A percentile compares a stretch with the other conserved stretches of the same genome.
Evolutionary conservation across 2,329 filamentous ascomycete species (phyloP).

Genomic region (Penicillium fuscoglaucum): DNA sequence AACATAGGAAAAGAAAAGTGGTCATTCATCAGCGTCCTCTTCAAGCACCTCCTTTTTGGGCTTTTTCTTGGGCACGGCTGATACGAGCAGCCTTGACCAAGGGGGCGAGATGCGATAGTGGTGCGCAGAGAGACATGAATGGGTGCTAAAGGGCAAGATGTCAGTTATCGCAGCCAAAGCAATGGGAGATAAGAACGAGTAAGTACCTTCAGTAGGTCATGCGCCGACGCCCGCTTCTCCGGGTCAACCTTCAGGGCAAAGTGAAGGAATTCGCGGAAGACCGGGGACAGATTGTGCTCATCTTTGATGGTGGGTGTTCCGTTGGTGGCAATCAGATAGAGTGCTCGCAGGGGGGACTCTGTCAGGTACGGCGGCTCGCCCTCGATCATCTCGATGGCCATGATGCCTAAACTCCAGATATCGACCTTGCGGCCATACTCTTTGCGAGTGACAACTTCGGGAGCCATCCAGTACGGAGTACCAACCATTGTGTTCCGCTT

Average conservation of each 20-base stretch:
- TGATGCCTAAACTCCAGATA: conserved; percentile 97
- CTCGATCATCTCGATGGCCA: conserved; percentile 99
- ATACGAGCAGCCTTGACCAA: conserved; percentile 82
- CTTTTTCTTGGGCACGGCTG: conserved; percentile 82
- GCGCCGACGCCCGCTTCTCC: conserved; percentile 91
- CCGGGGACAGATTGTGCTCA: conserved; percentile 73
- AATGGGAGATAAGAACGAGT: background rate
- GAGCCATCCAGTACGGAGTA: conserved; percentile 99
- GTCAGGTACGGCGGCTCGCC: conserved; percentile 96
- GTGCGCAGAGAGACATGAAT: conserved; percentile 75
- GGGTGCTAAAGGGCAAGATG: conserved; percentile 59
- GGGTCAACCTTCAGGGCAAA: conserved; percentile 96
- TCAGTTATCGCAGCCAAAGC: conserved; percentile 16
- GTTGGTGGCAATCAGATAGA: conserved; percentile 96
- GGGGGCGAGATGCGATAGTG: conserved; percentile 75
- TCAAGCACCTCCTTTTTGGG: conserved; percentile 58
- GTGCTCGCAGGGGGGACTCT: conserved; percentile 85
- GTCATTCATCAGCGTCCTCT: conserved; percentile 51
- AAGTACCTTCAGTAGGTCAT: conserved; percentile 82
- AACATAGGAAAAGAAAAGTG: conserved; percentile 14
- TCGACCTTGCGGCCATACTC: conserved; percentile 98
- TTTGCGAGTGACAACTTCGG: conserved; percentile 94
- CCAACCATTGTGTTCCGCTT: conserved; percentile 99
- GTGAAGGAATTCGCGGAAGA: conserved; percentile 88
- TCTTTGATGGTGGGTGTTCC: conserved; percentile 95